Base-by-base conservation (phyloP, 495 filamentous ascomycete species). In the Saxophila tyrrhenica region DNA sequence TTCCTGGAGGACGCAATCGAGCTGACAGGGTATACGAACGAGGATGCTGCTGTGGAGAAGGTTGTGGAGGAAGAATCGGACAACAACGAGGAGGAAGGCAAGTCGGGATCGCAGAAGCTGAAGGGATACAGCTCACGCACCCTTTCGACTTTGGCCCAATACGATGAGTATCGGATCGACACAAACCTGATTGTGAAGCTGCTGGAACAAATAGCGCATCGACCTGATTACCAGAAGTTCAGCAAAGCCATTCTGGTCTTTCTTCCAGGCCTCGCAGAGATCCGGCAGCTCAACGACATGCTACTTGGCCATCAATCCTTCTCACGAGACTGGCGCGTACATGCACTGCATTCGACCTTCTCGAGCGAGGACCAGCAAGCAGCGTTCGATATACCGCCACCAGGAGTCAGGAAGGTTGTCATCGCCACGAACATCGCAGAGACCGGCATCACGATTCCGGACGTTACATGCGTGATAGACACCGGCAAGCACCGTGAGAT, bases 401-500 rank as follows among this genome's bases (percentile, higher is more conserved):
- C 75, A 16, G 91, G 87, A 7, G 75, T 79, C 39, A 76, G 89
- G 52, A 97, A 96, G 70, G 92, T 96, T 55, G 89, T 96, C 2
- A 78, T 95, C 44, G 87, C 91, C 3, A 98, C 91, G 9, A 97
- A 97, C 63, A 96, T 97, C 63, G 91, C 91, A 21, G 91, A 97
- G 64, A 97, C 91, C 0, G 90, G 89, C 70, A 94, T 97, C 62
- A 97, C 91, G 0, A 97, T 97, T 60, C 91, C 91, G 1, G 91
- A 96, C 67, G 83, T 97, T 35, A 96, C 91, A 3, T 94, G 89
- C 61, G 91, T 97, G 23, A 83, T 97, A 54, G 91, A 97, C 68
- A 84, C 87, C 13, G 90, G 91, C 49, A 95, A 92, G 66, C 91
- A 96, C 66, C 89, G 91, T 57, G 92, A 94, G 64, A 97, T 98